Evolutionary conservation across 2,329 filamentous ascomycete genomes (phyloP), one percentile per base, ranked within the genome.

Genomic region (Sarocladiaceae sp.): DNA sequence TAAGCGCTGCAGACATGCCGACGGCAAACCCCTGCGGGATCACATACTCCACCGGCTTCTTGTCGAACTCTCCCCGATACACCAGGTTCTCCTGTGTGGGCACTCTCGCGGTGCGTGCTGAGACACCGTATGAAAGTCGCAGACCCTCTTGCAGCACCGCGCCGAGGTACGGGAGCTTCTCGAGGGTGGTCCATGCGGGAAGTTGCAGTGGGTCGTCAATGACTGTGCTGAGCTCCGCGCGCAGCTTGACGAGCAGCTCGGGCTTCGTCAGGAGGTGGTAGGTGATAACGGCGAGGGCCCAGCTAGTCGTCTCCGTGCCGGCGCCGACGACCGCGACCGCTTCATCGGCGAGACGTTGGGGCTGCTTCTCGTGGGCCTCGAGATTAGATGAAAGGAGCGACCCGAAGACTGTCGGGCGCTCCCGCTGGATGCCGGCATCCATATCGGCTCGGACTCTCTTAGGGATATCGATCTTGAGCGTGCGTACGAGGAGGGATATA

Each of bases 131-230:
- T 11, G 56, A 56, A 18, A 65, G 48, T 1, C 66, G 61, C 4
- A 69, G 44, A 1, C 58, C 55, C 40, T 69, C 66, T 18, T 62
- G 57, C 10, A 69, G 54, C 3, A 67, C 59, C 3, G 61, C 63
- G 26, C 57, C 52, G 0, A 68, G 51, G 37, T 67, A 68, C 0
- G 65, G 61, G 0, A 61, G 53, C 34, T 55, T 53, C 46, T 68
- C 65, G 1, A 68, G 57, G 1, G 50, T 47, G 0, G 50, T 57
- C 59, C 57, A 62, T 1, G 50, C 45, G 3, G 40, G 40, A 3
- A 58, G 53, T 2, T 60, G 50, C 2, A 52, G 45, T 1, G 56
- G 55, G 21, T 64, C 55, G 4, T 56, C 43, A 1, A 58, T 50
- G 5, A 45, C 52, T 9, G 47, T 44, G 1, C 50, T 33, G 1